Evolutionary conservation across 2,329 filamentous ascomycete genomes (phyloP).

Genomic region (Monosporascus sp.): DNA sequence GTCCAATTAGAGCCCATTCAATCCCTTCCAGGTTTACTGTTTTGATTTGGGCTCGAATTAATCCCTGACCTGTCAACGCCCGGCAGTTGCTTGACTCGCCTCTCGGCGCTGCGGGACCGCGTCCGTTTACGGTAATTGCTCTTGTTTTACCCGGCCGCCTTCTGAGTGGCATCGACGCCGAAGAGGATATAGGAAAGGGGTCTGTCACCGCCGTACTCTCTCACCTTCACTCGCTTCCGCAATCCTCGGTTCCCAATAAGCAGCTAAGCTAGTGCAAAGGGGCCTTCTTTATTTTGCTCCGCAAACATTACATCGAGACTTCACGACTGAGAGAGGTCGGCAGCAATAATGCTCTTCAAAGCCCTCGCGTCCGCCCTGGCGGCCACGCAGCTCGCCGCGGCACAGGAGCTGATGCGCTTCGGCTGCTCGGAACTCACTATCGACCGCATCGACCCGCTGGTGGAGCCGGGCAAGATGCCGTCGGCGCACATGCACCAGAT

Average conservation of each 20-base stretch:
- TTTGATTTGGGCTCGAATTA: neutral
- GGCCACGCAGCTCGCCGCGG: slow-evolving; percentile 20
- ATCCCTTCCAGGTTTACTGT: neutral
- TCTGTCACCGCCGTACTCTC: neutral
- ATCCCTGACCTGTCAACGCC: neutral
- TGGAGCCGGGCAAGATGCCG: slow-evolving; percentile 24
- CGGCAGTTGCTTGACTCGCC: neutral
- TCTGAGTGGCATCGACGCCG: neutral
- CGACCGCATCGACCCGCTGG: slow-evolving; percentile 27
- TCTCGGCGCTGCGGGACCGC: neutral
- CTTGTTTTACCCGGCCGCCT: neutral
- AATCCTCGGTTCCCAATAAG: no score
- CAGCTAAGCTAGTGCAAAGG: no score
- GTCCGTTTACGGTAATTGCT: neutral
- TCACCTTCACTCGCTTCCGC: neutral
- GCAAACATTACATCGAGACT: no score
- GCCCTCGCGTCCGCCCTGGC: slow-evolving; percentile 22
- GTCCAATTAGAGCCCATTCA: neutral
- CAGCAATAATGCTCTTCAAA: slow-evolving; percentile 25
- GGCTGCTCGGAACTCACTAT: slow-evolving; percentile 31
- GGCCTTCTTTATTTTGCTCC: no score
- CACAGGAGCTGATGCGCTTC: slow-evolving; percentile 32
- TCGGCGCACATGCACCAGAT: slow-evolving; percentile 29
- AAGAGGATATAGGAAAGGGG: neutral
- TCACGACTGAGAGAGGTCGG: neutral